Conservation (phyloP, 208 protist species). For the Leishmania tropica region DNA sequence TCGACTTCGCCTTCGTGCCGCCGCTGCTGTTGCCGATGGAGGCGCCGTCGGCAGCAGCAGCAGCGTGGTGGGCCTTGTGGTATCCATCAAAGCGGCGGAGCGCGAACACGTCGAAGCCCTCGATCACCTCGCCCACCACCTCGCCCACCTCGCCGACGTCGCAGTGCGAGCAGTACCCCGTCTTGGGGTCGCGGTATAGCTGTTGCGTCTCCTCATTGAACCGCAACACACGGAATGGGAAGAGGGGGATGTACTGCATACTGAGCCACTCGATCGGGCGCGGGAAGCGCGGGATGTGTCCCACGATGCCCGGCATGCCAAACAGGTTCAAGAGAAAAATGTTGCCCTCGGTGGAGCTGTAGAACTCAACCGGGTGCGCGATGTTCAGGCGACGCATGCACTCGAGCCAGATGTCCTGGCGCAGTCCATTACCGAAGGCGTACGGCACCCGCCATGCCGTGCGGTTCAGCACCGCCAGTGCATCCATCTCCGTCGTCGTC, state of each 20-base stretch:
- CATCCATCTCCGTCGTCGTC: constrained; percentile 8
- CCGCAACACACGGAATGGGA: constrained; percentile 48
- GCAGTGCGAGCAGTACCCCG: constrained; percentile 38
- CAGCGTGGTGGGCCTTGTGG: constrained; percentile 28
- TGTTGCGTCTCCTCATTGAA: constrained; percentile 53
- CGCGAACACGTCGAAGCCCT: constrained; percentile 63
- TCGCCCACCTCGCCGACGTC: constrained; percentile 51
- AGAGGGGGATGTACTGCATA: constrained; percentile 43
- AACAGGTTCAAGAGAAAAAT: constrained; percentile 69
- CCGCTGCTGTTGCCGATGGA: constrained; percentile 1
- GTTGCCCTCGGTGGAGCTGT: constrained; percentile 89
- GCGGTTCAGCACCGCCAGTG: constrained; percentile 15
- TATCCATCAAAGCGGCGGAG: constrained; percentile 79
- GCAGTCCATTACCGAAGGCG: constrained; percentile 90
- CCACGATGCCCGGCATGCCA: constrained; percentile 52
- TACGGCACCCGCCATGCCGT: constrained; percentile 67
- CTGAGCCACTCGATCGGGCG: constrained; percentile 32
- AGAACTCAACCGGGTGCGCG: constrained; percentile 78
- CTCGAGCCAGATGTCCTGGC: constrained; percentile 83
- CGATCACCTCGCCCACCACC: constrained; percentile 53
- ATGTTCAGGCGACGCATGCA: constrained; percentile 60
- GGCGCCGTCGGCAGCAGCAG: neutral
- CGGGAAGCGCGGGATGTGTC: constrained; percentile 59
- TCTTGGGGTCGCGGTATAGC: constrained; percentile 49
- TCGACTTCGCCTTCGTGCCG: neutral